Evolutionary conservation across 805 yeast genomes (phyloP).

Genomic region (Saturnispora serradocipensis): DNA sequence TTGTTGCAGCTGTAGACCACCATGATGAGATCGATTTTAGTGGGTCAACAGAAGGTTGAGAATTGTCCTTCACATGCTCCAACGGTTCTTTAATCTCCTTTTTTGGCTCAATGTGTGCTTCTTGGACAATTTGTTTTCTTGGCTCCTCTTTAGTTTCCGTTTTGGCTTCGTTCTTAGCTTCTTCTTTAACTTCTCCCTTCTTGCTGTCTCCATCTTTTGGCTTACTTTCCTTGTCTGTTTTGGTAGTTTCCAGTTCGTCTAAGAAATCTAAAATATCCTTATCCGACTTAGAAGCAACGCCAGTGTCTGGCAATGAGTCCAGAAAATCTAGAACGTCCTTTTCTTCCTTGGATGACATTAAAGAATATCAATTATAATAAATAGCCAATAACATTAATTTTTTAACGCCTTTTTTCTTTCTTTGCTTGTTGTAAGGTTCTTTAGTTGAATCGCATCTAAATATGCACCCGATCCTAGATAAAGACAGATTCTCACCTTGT

Average conservation of each 20-base stretch:
- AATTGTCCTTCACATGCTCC: constrained; percentile 12
- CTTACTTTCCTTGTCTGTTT: constrained; percentile 2
- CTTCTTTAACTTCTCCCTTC: neutral
- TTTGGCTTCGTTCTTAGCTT: neutral
- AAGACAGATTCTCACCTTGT: constrained; percentile 42
- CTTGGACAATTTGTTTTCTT: neutral
- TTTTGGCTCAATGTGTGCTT: neutral
- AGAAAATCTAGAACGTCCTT: constrained; percentile 75
- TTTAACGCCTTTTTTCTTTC: neutral
- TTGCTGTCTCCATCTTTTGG: neutral
- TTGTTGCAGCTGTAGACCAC: constrained; percentile 66
- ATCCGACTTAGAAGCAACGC: constrained; percentile 30
- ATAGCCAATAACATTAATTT: neutral
- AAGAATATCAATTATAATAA: neutral
- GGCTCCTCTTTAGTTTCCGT: neutral
- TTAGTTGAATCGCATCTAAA: neutral
- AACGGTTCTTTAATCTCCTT: constrained; percentile 6
- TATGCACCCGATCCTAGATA: constrained; percentile 24
- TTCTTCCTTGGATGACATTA: constrained; percentile 28
- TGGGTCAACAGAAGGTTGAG: constrained; percentile 37
- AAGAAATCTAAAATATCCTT: constrained; percentile 47
- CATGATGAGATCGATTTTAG: constrained; percentile 57
- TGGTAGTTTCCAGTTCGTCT: constrained; percentile 46
- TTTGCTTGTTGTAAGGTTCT: neutral
- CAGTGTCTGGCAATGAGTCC: constrained; percentile 54